Base-by-base conservation (phyloP, 371 early-diverging fungal species). In the Mortierella sp. region DNA sequence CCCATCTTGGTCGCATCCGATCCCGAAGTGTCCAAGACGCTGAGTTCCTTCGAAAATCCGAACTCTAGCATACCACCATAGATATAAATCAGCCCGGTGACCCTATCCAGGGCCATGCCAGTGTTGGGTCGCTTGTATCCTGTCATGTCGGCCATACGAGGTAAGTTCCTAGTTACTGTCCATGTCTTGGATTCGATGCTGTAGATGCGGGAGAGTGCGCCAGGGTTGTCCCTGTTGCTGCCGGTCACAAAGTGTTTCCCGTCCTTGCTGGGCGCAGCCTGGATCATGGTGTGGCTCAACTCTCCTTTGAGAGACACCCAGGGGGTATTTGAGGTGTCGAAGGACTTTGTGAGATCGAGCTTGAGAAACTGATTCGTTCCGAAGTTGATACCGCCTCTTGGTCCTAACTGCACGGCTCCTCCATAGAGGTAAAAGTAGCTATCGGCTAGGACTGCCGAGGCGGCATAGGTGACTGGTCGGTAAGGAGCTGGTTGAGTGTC, bases 391-490 rank as follows among this genome's bases (percentile, higher is more conserved):
- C 10, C 19, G n/a, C 28, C 14, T 2, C 0, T 38, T 24, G 74
- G 44, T 7, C 38, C 75, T n/a, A 84, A 79, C n/a, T 26, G 1
- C 73, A 60, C 74, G 79, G 65, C 76, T 0, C 84, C 84, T 21
- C 84, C 84, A 47, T 78, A 84, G 47, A 84, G 65, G 38, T 84
- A 84, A 65, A 84, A 58, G 16, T 19, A 26, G 5, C 77, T 81
- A n/a, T 84, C 84, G 3, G 84, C 78, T 0, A 84, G 81, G 48
- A 84, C 79, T 13, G 84, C 78, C 4, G 84, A 78, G 34, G 71
- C 84, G 13, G 81, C 70, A 48, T 74, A 52, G 55, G 81, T 0
- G 16, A 84, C 13, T 47, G 70, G 78, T 16, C 47, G 34, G 57
- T 70, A 81, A 54, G 13, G 26, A 24, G 70, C 26, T 14, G 31